These are phyloP conservation scores for Ramaria sp. DNA, from an alignment of 768 basidiomycete species.

Conservation along the genomic window DNA sequence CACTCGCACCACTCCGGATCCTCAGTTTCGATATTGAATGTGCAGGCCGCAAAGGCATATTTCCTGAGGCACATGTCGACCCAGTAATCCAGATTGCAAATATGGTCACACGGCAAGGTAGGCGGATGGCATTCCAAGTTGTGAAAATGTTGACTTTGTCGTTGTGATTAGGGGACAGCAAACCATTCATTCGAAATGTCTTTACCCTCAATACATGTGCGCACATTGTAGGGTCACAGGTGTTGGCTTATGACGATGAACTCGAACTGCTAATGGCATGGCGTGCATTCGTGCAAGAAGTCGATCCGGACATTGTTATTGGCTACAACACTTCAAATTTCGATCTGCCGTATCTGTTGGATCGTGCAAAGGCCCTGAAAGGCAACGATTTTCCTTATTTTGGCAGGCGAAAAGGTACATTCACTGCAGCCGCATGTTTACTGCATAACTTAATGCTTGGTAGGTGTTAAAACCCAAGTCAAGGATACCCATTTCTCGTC, in stretches of 20 bases:
- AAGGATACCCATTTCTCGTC: slow-evolving; percentile 98
- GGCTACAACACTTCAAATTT: slow-evolving; percentile 94
- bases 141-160: background rate
- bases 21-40: slow-evolving; percentile 99
- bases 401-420: slow-evolving; percentile 65
- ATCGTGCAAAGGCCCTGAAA: slow-evolving; percentile 80
- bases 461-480: slow-evolving; percentile 66
- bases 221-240: slow-evolving; percentile 96
- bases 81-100: slow-evolving; percentile 98
- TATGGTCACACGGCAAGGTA: slow-evolving; percentile 97
- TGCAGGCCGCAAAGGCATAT: slow-evolving; percentile 94
- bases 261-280: slow-evolving; percentile 65
- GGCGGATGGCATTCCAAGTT: slow-evolving; percentile 7
- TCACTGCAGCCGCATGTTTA: background rate
- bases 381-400: slow-evolving; percentile 57
- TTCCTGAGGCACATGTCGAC: slow-evolving; percentile 83
- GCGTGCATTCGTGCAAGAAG: slow-evolving; percentile 80
- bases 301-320: slow-evolving; percentile 92
- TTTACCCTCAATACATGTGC: slow-evolving; percentile 94
- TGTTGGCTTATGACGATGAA: slow-evolving; percentile 75
- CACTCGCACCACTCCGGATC: slow-evolving; percentile 85
- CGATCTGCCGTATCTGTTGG: slow-evolving; percentile 93
- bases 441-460: background rate
- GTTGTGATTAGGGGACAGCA: slow-evolving; percentile 56
- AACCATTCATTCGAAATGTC: slow-evolving; percentile 92